phyloP scores from a whole-genome alignment of 2,329 filamentous ascomycete species.

The Mycosphaerella sp. region DNA sequence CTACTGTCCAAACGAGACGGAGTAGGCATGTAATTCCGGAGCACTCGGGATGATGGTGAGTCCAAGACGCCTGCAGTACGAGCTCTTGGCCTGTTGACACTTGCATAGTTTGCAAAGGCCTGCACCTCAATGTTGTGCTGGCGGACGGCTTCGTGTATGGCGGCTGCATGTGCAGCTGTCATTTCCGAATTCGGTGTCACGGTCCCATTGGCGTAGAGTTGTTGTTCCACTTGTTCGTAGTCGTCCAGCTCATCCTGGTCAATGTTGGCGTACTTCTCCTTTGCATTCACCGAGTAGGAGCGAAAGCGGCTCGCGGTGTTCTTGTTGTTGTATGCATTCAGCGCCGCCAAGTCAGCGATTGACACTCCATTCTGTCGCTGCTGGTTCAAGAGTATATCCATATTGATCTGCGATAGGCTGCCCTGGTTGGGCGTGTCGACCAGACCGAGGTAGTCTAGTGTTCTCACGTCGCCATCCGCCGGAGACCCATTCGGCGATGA shows the following conservation, averaged over 20 bases:
- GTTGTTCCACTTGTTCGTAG: conserved; percentile 51
- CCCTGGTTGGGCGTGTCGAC: conserved; percentile 85
- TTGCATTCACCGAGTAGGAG: conserved; percentile 97
- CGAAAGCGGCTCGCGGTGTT: conserved; percentile 76
- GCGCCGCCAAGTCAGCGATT: conserved; percentile 66
- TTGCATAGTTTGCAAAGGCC: conserved; percentile 79
- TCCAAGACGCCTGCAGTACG: conserved; percentile 89
- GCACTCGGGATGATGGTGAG: conserved; percentile 58
- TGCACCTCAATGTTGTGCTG: conserved; percentile 92
- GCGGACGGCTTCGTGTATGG: conserved; percentile 66
- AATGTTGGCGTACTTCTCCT: conserved; percentile 92
- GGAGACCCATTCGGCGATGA: conserved; percentile 80
- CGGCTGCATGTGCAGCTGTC: conserved; percentile 51
- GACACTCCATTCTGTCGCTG: conserved; percentile 48
- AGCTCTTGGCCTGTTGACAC: conserved; percentile 74
- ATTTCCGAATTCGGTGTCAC: conserved; percentile 54
- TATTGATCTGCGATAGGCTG: conserved; percentile 54
- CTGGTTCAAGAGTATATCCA: conserved; percentile 46
- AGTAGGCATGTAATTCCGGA: conserved; percentile 67
- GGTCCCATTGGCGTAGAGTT: conserved; percentile 50
- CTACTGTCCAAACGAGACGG: conserved; percentile 68
- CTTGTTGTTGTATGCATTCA: conserved; percentile 68
- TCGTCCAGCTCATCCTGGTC: conserved; percentile 51
- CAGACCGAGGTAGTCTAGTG: conserved; percentile 89
- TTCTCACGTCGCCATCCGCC: conserved; percentile 82